Evolutionary conservation across 2,329 filamentous ascomycete genomes (phyloP), one percentile per base, ranked within the genome.

Genomic region (Neonectria magnoliae): DNA sequence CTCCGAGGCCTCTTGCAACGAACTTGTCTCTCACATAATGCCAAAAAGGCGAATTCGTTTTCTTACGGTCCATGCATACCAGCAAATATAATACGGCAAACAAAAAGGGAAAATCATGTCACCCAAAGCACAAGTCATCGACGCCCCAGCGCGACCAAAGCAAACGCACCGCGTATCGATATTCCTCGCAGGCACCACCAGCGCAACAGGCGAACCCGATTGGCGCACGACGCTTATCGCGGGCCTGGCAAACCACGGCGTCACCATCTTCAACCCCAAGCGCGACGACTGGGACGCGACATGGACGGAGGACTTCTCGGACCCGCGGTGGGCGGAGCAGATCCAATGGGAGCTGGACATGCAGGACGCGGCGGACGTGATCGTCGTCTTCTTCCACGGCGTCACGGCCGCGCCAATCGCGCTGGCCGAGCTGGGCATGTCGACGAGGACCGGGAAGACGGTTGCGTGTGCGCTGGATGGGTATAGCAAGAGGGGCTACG

Each of bases 291-390:
- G 88, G 89, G 83, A 89, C 70, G 71, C 75, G 9, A 81, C 76
- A 1, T 88, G 85, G 82, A 76, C 67, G 14, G 84, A 88, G 57
- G 83, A 88, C 53, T 77, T 82, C 18, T 74, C 77, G 0, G 83
- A 83, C 62, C 65, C 68, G 3, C 81, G 77, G 0, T 90, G 87
- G 76, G 75, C 75, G 9, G 76, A 83, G 42, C 89, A 91, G 73
- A 82, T 88, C 0, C 76, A 82, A 31, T 91, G 89, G 88, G 89
- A 91, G 78, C 79, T 91, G 2, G 79, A 83, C 16, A 86, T 82
- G 75, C 84, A 88, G 67, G 83, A 87, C 14, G 65, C 67, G 1
- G 85, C 86, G 0, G 81, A 84, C 68, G 71, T 90, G 5, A 77
- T 90, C 7, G 84, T 85, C 25, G 79, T 91, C 58, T 88, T 85